phyloP scores from a whole-genome alignment of 148 eudicot genomes.

The Cornus controversa region DNA sequence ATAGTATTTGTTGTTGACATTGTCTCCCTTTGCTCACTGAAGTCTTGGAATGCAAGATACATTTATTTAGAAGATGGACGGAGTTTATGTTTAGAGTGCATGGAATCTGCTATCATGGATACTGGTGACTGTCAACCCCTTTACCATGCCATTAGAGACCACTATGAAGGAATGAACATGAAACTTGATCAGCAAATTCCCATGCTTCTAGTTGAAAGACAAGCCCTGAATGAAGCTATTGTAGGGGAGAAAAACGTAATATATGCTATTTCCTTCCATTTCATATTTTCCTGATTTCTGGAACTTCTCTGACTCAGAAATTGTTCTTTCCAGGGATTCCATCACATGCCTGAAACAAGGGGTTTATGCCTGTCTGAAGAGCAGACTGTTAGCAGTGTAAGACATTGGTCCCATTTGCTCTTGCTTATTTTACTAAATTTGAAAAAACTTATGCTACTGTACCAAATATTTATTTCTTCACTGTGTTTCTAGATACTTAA shows the following conservation, averaged over 20 bases:
- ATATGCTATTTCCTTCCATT: background rate
- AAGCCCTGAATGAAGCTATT: constrained; percentile 96
- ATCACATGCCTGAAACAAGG: constrained; percentile 98
- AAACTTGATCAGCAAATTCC: constrained; percentile 92
- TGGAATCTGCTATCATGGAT: constrained; percentile 97
- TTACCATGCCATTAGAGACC: constrained; percentile 89
- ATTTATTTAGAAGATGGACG: constrained; percentile 85
- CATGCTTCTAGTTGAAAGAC: constrained; percentile 96
- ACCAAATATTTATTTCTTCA: background rate
- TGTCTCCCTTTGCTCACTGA: constrained; percentile 8
- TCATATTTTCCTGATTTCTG: constrained; percentile 9
- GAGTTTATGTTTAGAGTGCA: constrained; percentile 90
- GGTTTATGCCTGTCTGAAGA: constrained; percentile 99
- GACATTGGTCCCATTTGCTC: background rate
- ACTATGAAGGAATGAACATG: constrained; percentile 98
- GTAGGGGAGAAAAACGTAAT: constrained; percentile 94
- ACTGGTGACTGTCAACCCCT: constrained; percentile 97
- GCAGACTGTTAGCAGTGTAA: constrained; percentile 92
- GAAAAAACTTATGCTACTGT: background rate
- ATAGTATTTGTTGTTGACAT: background rate
- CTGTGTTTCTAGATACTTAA: constrained; percentile 53
- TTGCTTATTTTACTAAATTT: background rate
- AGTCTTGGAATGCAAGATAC: constrained; percentile 77
- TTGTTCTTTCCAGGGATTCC: constrained; percentile 60
- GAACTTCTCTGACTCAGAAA: constrained; percentile 5